Evolutionary conservation across 495 filamentous ascomycete genomes (phyloP), one percentile per base, ranked within the genome.

Genomic region (Evansstolkia leycettana): DNA sequence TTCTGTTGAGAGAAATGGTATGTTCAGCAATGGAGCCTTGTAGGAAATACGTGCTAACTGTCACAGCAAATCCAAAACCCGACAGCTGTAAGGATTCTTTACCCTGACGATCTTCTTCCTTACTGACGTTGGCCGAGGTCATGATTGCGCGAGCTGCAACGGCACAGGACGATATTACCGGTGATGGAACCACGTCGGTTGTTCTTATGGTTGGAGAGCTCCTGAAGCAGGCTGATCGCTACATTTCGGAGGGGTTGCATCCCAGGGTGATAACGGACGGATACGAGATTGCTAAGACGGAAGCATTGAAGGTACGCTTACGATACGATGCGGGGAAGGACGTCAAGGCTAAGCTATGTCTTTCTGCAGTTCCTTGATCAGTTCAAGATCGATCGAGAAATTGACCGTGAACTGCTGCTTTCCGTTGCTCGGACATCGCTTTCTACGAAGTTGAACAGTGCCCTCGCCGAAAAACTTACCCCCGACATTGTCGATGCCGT

Each of bases 111-210:
- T 40, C 7, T 35, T 35, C 20, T 41, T 38, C 33, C 34, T 37
- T 42, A 53, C 48, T 60, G 41, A 58, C 36, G 42, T 20, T n/a
- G 5, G 33, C 24, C 26, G 65, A 76, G 67, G 75, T 98, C 42
- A 95, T 99, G 88, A 99, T 99, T 58, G 90, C 92, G 39, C 74
- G 90, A 56, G 92, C 90, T 44, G 90, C 92, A 33, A 99, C 90
- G 7, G 90, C 90, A 39, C 87, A 96, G 59, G 90, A 99, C 58
- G 90, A 99, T 49, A 99, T 99, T 39, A 90, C 84, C 41, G 90
- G 90, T 48, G 90, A 99, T 62, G 90, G 90, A 45, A 99, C 90
- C 45, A 99, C 90, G 23, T 94, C 85, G 30, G 89, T 96, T 8
- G 90, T 99, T 9, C 61, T 99, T 47, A 58, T 94, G 52, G 90